Evolutionary conservation across 2,329 filamentous ascomycete genomes (phyloP).

Genomic region (Penicillium expansum): DNA sequence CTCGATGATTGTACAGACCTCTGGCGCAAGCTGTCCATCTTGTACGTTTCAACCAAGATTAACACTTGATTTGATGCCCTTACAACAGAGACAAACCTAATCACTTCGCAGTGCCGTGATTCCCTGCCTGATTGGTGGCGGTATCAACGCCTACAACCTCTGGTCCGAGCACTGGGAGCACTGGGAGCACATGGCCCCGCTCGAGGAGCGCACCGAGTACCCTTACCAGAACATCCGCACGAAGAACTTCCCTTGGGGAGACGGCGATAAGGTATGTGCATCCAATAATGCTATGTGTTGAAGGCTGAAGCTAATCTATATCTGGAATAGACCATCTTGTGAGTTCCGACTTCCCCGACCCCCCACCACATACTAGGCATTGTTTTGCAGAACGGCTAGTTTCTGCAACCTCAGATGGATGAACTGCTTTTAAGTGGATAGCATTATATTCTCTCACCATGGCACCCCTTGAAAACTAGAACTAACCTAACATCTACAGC

Average conservation of each 20-base stretch:
- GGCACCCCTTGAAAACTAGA: neutral
- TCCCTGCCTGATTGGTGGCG: slow-evolving; percentile 68
- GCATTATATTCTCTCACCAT: neutral
- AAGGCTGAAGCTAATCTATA: slow-evolving; percentile 5
- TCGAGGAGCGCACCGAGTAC: slow-evolving; percentile 91
- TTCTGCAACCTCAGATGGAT: neutral
- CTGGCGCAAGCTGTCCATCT: slow-evolving; percentile 95
- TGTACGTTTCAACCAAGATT: slow-evolving; percentile 61
- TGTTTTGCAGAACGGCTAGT: neutral
- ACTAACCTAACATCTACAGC: slow-evolving; percentile 49
- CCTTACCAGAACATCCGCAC: slow-evolving; percentile 95
- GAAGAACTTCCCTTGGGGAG: slow-evolving; percentile 93
- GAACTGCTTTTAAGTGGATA: neutral
- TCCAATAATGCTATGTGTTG: neutral
- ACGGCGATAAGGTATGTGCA: slow-evolving; percentile 84
- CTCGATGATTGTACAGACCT: slow-evolving; percentile 60
- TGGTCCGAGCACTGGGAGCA: slow-evolving; percentile 99
- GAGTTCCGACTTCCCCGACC: slow-evolving; percentile 39
- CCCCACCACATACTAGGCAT: neutral
- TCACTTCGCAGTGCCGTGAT: slow-evolving; percentile 62
- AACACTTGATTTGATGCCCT: neutral
- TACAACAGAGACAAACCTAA: neutral
- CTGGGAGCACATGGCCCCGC: slow-evolving; percentile 76
- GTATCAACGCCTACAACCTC: slow-evolving; percentile 81
- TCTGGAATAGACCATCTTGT: slow-evolving; percentile 60